Base-by-base conservation (phyloP, 352 stramenopile species). In the Elongisporangium senticosum region DNA sequence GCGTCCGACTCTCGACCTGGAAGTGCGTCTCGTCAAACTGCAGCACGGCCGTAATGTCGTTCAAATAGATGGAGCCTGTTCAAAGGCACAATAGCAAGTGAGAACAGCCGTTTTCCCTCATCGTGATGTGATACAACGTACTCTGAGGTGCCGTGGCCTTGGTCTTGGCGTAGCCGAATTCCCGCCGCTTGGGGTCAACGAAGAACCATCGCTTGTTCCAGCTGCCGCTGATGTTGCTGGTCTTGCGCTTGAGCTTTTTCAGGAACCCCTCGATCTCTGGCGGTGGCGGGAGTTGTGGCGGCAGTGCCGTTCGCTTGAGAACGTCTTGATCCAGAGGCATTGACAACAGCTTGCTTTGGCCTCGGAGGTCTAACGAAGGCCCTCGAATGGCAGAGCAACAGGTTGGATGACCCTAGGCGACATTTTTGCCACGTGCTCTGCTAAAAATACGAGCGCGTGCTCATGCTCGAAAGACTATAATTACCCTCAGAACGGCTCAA, bases 141-240 rank as follows among this genome's bases (percentile, higher is more conserved):
- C 79, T 89, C 49, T 69, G 63, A 13, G 77, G 68, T 1, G 71
- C 75, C 6, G 61, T 79, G 0, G 73, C 51, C 58, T 83, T 81
- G 55, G 51, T 83, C 40, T 79, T 72, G 0, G 85, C 64, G 54
- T 94, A 94, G 2, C 85, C 77, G 56, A 94, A 93, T 49, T 93
- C 85, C 21, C 75, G 72, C 10, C 76, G 78, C 66, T 85, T 81
- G 4, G 73, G 66, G 55, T 94, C 83, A 23, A 94, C 81, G 43
- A 90, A 94, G 71, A 94, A 94, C 85, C 81, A 94, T 26, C 85
- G 80, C 62, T 86, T 89, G 77, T 91, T 94, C 83, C 81, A 94
- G 59, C 84, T 88, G 2, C 80, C 81, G 21, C 71, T 78, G 40
- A 89, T 49, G 64, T 78, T 91, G 65, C 72, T 87, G 6, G 85